Conservation (phyloP, 257 asterid genomes). For the Perilla frutescens region DNA sequence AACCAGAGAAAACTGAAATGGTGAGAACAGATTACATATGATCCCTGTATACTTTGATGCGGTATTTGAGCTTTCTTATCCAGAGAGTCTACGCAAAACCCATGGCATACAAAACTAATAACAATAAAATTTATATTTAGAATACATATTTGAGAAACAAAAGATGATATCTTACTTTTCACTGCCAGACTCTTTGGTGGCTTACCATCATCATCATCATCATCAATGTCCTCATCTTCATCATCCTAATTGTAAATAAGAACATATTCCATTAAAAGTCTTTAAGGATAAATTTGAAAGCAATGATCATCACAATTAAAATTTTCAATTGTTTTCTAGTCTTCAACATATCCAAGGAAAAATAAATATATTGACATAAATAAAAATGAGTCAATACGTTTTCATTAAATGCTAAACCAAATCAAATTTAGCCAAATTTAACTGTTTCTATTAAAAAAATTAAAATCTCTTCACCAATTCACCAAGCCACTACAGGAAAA, state of each 20-base stretch:
- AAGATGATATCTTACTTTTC: conserved; percentile 58
- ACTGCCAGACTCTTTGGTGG: conserved; percentile 69
- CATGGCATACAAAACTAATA: conserved; percentile 16
- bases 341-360: conserved; percentile 2
- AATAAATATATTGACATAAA: not conserved
- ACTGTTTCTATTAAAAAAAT: not conserved
- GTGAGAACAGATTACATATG: not conserved
- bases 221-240: conserved; percentile 51
- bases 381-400: not conserved
- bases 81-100: not conserved
- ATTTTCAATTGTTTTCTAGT: not conserved
- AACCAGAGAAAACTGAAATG: conserved; percentile 19
- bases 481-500: not conserved
- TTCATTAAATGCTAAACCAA: not conserved
- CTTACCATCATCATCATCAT: conserved; percentile 51
- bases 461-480: not conserved
- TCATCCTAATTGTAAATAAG: conserved; percentile 45
- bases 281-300: conserved; percentile 3
- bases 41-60: not conserved
- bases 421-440: not conserved
- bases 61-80: not conserved
- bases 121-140: not conserved
- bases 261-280: not conserved
- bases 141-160: conserved; percentile 24
- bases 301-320: conserved; percentile 20